phyloP scores from a whole-genome alignment of 306 rosid genomes.

The Begonia peltatifolia region DNA sequence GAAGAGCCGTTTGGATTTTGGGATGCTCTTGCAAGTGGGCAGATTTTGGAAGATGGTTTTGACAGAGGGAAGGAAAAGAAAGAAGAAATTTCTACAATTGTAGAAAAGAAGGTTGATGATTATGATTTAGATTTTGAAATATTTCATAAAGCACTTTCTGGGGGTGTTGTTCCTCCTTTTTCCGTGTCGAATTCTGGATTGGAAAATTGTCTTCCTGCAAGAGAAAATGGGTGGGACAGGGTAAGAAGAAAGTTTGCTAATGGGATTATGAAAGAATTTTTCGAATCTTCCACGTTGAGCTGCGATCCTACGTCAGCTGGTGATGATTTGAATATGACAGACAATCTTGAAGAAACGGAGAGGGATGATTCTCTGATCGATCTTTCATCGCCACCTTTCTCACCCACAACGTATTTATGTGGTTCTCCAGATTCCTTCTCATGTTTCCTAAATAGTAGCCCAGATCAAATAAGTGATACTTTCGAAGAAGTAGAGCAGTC shows the following conservation, averaged over 20 bases:
- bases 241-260: constrained; percentile 41
- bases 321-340: constrained; percentile 16
- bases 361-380: constrained; percentile 20
- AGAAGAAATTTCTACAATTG: constrained; percentile 12
- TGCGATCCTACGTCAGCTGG: constrained; percentile 16
- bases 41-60: constrained; percentile 19
- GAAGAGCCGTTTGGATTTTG: constrained; percentile 69
- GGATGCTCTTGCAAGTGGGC: constrained; percentile 44
- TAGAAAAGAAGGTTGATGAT: constrained; percentile 21
- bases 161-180: constrained; percentile 87
- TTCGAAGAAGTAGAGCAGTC: constrained; percentile 18
- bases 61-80: constrained; percentile 17
- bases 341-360: constrained; percentile 17
- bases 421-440: constrained; percentile 61
- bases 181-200: constrained; percentile 42
- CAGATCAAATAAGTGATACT: constrained; percentile 21
- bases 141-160: constrained; percentile 69
- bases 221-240: constrained; percentile 75
- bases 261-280: constrained; percentile 43
- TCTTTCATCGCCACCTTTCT: constrained; percentile 31
- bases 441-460: constrained; percentile 29
- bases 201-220: constrained; percentile 73
- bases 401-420: constrained; percentile 32
- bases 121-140: constrained; percentile 73
- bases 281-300: constrained; percentile 26